Conservation (phyloP, 345 rosid genomes). For the Hibiscus tridactylites region DNA sequence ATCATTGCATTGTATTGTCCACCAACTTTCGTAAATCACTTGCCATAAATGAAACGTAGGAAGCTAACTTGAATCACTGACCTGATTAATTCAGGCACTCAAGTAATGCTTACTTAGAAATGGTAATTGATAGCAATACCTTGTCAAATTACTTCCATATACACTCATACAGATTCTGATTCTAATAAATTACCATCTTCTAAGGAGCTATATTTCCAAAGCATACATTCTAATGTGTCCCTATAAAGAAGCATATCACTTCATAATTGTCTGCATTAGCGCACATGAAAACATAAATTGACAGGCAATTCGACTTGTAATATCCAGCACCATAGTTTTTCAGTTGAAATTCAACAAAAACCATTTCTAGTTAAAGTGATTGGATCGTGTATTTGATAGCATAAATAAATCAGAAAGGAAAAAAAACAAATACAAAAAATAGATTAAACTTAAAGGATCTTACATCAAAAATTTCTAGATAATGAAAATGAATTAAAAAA, state of each 20-base stretch:
- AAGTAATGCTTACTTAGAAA: background rate
- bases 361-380: background rate
- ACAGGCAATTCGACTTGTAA: background rate
- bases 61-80: background rate
- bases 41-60: background rate
- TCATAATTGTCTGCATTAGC: background rate
- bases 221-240: background rate
- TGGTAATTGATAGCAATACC: background rate
- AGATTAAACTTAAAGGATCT: no score
- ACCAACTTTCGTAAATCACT: no score
- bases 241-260: no score
- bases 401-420: background rate
- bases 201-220: background rate
- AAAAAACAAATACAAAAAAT: no score
- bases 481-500: no score
- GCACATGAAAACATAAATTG: background rate
- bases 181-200: background rate
- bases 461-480: no score
- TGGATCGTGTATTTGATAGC: background rate
- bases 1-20: no score
- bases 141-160: background rate
- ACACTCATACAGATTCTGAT: background rate
- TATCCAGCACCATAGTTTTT: background rate
- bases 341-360: background rate
- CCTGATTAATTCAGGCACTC: background rate